phyloP scores from a whole-genome alignment of 176 grass and related monocot genomes.

The Tillandsia fasciculata region DNA sequence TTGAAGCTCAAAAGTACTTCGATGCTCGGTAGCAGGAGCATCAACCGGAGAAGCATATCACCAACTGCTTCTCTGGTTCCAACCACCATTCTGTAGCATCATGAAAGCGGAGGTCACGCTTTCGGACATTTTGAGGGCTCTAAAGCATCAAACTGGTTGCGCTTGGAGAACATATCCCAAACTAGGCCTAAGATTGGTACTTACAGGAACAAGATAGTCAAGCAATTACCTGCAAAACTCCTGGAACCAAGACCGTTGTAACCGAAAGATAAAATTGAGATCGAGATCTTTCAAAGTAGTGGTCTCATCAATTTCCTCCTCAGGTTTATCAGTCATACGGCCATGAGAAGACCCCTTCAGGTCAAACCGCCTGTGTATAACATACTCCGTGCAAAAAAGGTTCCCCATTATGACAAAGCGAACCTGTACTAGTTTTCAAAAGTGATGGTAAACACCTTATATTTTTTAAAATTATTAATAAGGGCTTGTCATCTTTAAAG shows the following conservation, averaged over 20 bases:
- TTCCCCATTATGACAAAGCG: slow-evolving; percentile 97
- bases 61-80: no score
- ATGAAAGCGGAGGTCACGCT: no score
- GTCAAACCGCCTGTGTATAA: slow-evolving; percentile 91
- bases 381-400: slow-evolving; percentile 85
- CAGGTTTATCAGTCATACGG: slow-evolving; percentile 70
- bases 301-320: slow-evolving; percentile 92
- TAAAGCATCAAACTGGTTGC: no score
- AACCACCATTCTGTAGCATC: no score
- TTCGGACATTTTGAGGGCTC: no score
- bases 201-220: neutral
- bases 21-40: no score
- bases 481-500: neutral
- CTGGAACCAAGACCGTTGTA: slow-evolving; percentile 59
- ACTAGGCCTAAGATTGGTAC: no score
- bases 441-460: neutral
- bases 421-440: slow-evolving; percentile 37
- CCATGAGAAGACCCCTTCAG: slow-evolving; percentile 96
- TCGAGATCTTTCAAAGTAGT: slow-evolving; percentile 96
- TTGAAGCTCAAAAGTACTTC: no score
- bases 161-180: no score
- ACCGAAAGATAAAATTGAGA: slow-evolving; percentile 84
- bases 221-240: slow-evolving; percentile 63
- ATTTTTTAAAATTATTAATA: neutral
- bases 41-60: no score